These are phyloP conservation scores for Collybia sp. DNA, from an alignment of 768 basidiomycete species.

Conservation along the genomic window DNA sequence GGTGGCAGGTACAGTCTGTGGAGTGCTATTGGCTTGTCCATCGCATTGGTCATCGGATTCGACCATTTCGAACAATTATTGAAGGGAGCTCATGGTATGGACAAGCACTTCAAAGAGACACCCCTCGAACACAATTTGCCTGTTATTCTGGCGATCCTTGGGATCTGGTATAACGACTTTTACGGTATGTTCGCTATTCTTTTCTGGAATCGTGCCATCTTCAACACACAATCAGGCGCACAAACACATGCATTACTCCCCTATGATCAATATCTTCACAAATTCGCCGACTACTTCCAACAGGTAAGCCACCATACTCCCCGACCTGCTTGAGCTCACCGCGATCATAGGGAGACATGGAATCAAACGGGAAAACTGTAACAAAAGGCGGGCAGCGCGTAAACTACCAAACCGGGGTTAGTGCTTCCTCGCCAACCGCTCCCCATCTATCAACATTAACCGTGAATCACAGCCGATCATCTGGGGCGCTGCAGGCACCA, in stretches of 20 bases:
- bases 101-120: constrained; percentile 91
- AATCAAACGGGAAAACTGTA: constrained; percentile 96
- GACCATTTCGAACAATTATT: constrained; percentile 91
- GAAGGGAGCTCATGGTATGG: constrained; percentile 94
- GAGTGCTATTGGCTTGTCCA: constrained; percentile 96
- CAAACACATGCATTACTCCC: constrained; percentile 95
- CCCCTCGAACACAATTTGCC: constrained; percentile 89
- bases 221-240: constrained; percentile 43
- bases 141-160: constrained; percentile 82
- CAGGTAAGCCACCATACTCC: constrained; percentile 40
- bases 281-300: constrained; percentile 99
- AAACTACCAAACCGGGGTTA: constrained; percentile 92
- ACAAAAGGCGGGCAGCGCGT: constrained; percentile 94
- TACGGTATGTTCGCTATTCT: constrained; percentile 47
- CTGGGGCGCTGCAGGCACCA: constrained; percentile 98
- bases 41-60: constrained; percentile 89
- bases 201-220: not conserved
- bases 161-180: constrained; percentile 99
- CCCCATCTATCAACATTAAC: constrained; percentile 2
- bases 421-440: constrained; percentile 18
- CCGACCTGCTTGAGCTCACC: not conserved
- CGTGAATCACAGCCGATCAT: constrained; percentile 73
- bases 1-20: constrained; percentile 97
- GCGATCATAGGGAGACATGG: constrained; percentile 85
- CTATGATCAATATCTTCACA: constrained; percentile 98